Conservation (phyloP, 2,329 filamentous ascomycete species). For the Hymenoscyphus linearis region DNA sequence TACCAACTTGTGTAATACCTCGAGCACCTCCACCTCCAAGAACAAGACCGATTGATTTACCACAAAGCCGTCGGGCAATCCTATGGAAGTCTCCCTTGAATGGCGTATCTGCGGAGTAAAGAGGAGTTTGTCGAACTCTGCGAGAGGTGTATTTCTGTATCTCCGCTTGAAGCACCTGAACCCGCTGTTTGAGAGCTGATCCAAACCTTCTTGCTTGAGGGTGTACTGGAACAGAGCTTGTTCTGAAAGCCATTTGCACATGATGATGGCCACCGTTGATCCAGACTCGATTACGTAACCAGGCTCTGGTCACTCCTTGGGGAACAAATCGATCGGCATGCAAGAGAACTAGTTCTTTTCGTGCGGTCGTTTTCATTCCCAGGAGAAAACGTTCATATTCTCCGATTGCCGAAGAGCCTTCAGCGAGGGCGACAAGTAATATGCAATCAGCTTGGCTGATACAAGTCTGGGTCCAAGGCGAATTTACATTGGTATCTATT, state of each 20-base stretch:
- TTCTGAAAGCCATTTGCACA: constrained; percentile 87
- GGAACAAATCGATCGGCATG: constrained; percentile 85
- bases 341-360: constrained; percentile 85
- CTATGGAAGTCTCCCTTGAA: constrained; percentile 97
- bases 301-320: constrained; percentile 78
- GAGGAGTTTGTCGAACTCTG: constrained; percentile 79
- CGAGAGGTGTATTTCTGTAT: constrained; percentile 97
- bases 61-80: constrained; percentile 81
- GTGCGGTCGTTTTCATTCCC: constrained; percentile 93
- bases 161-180: constrained; percentile 91
- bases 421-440: constrained; percentile 82
- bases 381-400: constrained; percentile 96
- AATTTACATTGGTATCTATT: constrained; percentile 87
- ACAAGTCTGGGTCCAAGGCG: constrained; percentile 97
- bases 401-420: constrained; percentile 82
- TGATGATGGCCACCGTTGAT: constrained; percentile 98
- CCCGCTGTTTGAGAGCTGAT: constrained; percentile 80
- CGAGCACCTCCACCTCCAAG: constrained; percentile 89
- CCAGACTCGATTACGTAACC: constrained; percentile 91
- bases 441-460: constrained; percentile 97
- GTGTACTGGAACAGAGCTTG: constrained; percentile 70
- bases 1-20: constrained; percentile 87
- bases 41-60: constrained; percentile 90
- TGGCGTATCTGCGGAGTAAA: constrained; percentile 86
- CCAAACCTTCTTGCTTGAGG: constrained; percentile 73